Percentiles rank a stretch among this genome's conserved stretches.
phyloP scores from a whole-genome alignment of 139 green algal genomes.

The Chlamydomonas sphaeroides region DNA sequence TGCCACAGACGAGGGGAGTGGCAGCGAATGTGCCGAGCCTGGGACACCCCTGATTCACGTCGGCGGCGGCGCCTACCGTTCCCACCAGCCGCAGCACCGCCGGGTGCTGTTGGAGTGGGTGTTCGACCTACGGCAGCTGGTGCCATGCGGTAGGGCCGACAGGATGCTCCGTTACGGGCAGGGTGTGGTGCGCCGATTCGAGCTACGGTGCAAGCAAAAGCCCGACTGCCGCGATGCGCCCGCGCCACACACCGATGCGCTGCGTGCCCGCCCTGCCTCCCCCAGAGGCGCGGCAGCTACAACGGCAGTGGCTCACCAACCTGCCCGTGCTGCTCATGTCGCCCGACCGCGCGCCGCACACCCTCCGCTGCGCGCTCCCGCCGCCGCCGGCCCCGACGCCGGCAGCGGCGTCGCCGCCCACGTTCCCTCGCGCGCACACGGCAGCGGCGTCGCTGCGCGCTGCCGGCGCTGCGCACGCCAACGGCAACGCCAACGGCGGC shows the following conservation, averaged over 20 bases:
- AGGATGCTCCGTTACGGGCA: too few relatives aligned
- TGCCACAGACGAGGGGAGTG: not conserved
- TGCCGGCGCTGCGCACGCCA: too few relatives aligned
- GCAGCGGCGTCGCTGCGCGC: too few relatives aligned
- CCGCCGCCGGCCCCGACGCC: not conserved
- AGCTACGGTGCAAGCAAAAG: too few relatives aligned
- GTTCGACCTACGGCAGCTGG: conserved; percentile 6
- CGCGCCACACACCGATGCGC: too few relatives aligned
- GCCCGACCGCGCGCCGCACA: not conserved
- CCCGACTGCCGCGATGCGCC: too few relatives aligned
- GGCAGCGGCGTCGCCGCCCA: not conserved
- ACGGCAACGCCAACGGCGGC: too few relatives aligned
- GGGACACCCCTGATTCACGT: too few relatives aligned
- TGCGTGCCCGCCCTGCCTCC: not conserved
- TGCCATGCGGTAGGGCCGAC: not conserved
- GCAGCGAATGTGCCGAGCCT: too few relatives aligned
- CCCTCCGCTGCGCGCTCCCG: conserved; percentile 2
- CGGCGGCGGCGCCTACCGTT: not conserved
- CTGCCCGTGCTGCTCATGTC: conserved; percentile 16
- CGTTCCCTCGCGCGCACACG: too few relatives aligned
- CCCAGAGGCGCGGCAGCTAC: conserved; percentile 1
- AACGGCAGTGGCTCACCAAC: conserved; percentile 14
- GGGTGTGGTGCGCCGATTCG: too few relatives aligned
- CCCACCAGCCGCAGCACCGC: not conserved
- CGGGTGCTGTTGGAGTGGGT: conserved; percentile 21